Percentiles rank a stretch among this genome's conserved stretches.
These are phyloP conservation scores for Stephania yunnanensis DNA, from an alignment of 164 flowering plant genomes.

Conservation along the genomic window DNA sequence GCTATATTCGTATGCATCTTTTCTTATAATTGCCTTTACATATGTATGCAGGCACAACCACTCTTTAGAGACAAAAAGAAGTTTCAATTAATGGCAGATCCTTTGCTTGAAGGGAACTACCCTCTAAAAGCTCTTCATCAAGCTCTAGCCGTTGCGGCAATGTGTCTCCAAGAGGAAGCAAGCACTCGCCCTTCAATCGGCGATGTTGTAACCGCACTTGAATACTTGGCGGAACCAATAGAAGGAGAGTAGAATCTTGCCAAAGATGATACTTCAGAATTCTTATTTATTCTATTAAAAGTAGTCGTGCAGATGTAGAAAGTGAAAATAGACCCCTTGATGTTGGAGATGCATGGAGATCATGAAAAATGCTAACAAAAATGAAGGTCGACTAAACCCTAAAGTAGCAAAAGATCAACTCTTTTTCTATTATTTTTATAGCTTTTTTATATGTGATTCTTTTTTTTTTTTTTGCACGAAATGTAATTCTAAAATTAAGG, in stretches of 20 bases:
- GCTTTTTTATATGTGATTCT: too few relatives aligned
- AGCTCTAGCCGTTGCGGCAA: slow-evolving; percentile 86
- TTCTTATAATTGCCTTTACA: background rate
- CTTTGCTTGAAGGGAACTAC: slow-evolving; percentile 53
- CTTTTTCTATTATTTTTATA: background rate
- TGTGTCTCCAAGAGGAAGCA: slow-evolving; percentile 94
- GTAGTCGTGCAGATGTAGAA: slow-evolving; percentile 4
- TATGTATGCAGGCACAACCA: slow-evolving; percentile 57
- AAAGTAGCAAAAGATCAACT: background rate
- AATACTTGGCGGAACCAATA: slow-evolving; percentile 29
- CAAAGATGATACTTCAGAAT: background rate
- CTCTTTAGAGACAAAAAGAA: slow-evolving; percentile 65
- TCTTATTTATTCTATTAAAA: slow-evolving; percentile 2
- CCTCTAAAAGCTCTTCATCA: slow-evolving; percentile 68
- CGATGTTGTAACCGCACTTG: slow-evolving; percentile 76
- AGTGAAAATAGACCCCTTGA: background rate
- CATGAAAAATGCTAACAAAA: background rate
- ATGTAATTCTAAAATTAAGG: too few relatives aligned
- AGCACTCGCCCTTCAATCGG: slow-evolving; percentile 61
- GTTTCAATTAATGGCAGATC: slow-evolving; percentile 72
- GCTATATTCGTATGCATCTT: background rate
- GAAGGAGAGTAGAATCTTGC: slow-evolving; percentile 9
- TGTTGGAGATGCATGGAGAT: background rate
- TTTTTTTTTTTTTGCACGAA: too few relatives aligned
- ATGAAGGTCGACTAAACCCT: background rate